These are phyloP conservation scores for Mortierella sp. DNA, from an alignment of 371 early-diverging fungal genomes.

Conservation along the genomic window DNA sequence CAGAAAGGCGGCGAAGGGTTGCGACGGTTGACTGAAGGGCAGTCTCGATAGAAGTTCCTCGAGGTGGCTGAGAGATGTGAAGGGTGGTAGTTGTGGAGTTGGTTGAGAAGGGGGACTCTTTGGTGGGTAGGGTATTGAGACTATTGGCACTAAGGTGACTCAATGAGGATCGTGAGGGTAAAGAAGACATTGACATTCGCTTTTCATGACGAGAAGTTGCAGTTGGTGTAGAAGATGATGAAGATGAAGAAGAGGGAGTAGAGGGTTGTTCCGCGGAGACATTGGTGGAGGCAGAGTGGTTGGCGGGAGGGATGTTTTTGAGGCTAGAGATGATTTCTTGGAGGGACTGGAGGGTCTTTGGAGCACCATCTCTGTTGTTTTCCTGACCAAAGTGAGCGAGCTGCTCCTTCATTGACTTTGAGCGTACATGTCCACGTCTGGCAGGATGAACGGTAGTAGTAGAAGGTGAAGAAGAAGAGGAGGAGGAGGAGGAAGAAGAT, in stretches of 20 bases:
- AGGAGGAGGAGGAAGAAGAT: conserved; percentile 11
- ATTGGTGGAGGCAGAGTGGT: conserved; percentile 4
- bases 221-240: neutral
- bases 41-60: conserved; percentile 44
- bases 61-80: conserved; percentile 55
- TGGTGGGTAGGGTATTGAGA: conserved; percentile 7
- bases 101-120: conserved; percentile 15
- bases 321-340: conserved; percentile 73
- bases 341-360: conserved; percentile 62
- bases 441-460: conserved; percentile 13
- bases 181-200: conserved; percentile 60
- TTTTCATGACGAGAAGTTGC: conserved; percentile 57
- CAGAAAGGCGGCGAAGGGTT: conserved; percentile 52
- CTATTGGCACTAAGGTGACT: conserved; percentile 10
- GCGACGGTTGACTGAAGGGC: conserved; percentile 56
- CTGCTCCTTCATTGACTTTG: conserved; percentile 56
- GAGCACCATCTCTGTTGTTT: conserved; percentile 32
- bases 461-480: neutral
- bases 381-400: conserved; percentile 42
- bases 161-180: conserved; percentile 33
- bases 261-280: neutral
- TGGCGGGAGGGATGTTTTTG: conserved; percentile 63
- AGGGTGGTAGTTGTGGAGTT: conserved; percentile 37
- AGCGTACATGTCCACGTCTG: conserved; percentile 42
- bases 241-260: too few species aligned